Base-by-base conservation (phyloP, 139 green algal genomes). In the Chlorella sorokiniana region DNA sequence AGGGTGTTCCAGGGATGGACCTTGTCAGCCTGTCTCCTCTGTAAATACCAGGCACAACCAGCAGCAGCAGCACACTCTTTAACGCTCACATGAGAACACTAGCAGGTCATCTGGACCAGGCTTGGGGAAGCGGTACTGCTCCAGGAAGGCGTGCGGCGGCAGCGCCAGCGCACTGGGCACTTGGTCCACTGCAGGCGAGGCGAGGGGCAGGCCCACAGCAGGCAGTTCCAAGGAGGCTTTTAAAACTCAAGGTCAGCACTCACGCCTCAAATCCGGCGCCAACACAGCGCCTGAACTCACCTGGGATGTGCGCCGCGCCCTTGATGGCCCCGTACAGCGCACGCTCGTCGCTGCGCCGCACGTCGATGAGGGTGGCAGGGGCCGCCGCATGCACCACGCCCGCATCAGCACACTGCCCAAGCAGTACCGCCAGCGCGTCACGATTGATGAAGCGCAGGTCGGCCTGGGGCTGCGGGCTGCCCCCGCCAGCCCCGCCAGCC, bases 331-430 rank as follows among this genome's bases (percentile, higher is more conserved):
- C 93, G 72, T 93, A 97, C 42, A 97, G 83, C 23, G 87, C 69
- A 18, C 94, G 85, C 84, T 97, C 93, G 70, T 97, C 93, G 61
- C 91, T 86, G 18, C 93, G 82, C 52, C 93, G 82, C 61, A 97
- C 77, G 81, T 97, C 93, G 2, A 96, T 45, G 10, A 94, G 63
- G 9, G 68, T 31, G 27, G 52, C 78, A 4, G 27, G 42, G 6
- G 38, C n/a, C n/a, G n/a, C n/a, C 11, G 74, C 62, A 41, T 79
- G 73, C 73, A 79, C 23, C 37, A 69, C 54, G n/a, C 44, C 70
- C 23, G 29, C 48, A 25, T 68, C 56, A 1, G 41, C 64, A 14
- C 37, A 45, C 52, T 56, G 35, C 48, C 64, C 48, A 61, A 88
- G 45, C 35, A 86, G 61, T 31, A 79, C 52, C 35, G 86, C 86